phyloP scores from a whole-genome alignment of 306 rosid species.

The Acacia confusa region DNA sequence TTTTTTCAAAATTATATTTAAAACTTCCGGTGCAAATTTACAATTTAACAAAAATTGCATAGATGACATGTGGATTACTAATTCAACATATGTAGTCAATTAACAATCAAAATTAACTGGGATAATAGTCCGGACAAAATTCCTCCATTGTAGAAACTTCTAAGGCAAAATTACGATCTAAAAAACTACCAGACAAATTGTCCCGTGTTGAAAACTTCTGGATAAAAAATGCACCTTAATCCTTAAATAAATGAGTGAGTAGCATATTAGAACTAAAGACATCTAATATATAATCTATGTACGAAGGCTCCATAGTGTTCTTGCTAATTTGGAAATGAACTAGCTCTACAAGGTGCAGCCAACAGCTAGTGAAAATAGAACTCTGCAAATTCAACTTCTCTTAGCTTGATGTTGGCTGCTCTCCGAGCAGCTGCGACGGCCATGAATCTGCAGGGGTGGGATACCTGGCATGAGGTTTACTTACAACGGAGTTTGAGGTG shows the following conservation, averaged over 20 bases:
- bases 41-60: no score
- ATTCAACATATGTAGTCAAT: no score
- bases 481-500: conserved; percentile 48
- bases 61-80: no score
- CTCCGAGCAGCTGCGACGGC: conserved; percentile 76
- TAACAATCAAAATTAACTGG: no score
- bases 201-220: no score
- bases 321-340: neutral
- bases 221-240: no score
- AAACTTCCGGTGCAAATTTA: no score
- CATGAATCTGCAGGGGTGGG: conserved; percentile 85
- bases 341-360: neutral
- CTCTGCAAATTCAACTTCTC: neutral
- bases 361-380: neutral
- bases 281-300: neutral
- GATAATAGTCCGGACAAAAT: no score
- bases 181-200: no score
- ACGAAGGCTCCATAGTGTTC: neutral
- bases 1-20: no score
- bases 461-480: conserved; percentile 93
- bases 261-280: neutral
- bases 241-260: neutral
- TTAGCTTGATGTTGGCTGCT: conserved; percentile 38
- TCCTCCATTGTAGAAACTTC: no score
- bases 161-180: no score